Evolutionary conservation across 305 asterid genomes (phyloP).

Genomic region (Fraxinus sp.): DNA sequence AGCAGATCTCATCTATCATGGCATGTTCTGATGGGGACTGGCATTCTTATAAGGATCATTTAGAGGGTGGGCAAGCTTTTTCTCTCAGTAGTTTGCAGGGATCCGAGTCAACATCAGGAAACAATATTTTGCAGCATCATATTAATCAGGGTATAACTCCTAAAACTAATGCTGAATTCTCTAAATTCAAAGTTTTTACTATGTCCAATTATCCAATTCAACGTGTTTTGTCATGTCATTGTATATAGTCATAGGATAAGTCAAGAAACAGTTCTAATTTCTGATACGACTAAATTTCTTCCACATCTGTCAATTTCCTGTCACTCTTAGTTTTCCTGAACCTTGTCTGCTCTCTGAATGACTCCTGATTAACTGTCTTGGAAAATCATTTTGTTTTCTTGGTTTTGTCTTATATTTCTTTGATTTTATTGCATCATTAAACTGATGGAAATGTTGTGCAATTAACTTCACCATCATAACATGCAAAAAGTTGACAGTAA

Average conservation of each 20-base stretch:
- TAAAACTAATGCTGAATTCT: slow-evolving; percentile 9
- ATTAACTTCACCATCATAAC: neutral
- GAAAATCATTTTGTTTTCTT: neutral
- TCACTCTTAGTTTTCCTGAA: neutral
- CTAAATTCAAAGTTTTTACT: neutral
- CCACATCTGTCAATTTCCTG: neutral
- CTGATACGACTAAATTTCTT: neutral
- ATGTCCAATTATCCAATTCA: neutral
- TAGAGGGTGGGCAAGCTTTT: slow-evolving; percentile 28
- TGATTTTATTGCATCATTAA: neutral
- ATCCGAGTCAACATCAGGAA: slow-evolving; percentile 34
- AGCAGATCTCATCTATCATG: slow-evolving; percentile 38
- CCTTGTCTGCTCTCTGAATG: neutral
- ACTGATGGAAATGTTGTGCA: neutral
- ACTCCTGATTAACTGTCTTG: neutral
- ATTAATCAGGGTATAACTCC: slow-evolving; percentile 17
- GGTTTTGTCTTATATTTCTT: neutral
- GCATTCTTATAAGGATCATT: slow-evolving; percentile 30
- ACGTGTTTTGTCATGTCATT: neutral
- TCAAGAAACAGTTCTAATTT: neutral
- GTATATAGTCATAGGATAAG: neutral
- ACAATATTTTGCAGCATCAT: slow-evolving; percentile 17
- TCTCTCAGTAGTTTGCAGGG: slow-evolving; percentile 22
- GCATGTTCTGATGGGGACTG: slow-evolving; percentile 38
- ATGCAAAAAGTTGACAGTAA: neutral